Percentiles rank a stretch among this genome's conserved stretches.
phyloP scores from a whole-genome alignment of 2,329 filamentous ascomycete genomes.

The Sphaerulina musiva region DNA sequence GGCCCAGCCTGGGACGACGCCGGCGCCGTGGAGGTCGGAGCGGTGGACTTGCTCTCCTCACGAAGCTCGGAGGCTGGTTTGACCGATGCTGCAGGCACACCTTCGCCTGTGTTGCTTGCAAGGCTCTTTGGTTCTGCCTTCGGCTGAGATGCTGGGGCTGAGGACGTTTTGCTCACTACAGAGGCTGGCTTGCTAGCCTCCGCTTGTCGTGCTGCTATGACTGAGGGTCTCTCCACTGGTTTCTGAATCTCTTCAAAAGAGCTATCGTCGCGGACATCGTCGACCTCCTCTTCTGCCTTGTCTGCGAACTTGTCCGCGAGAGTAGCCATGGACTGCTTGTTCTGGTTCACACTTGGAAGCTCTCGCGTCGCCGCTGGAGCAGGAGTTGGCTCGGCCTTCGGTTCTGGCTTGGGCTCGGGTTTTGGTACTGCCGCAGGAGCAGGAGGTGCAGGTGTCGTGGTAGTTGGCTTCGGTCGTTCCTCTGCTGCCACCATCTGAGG shows the following conservation, averaged over 20 bases:
- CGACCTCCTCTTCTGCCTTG: constrained; percentile 52
- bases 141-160: constrained; percentile 13
- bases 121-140: constrained; percentile 17
- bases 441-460: constrained; percentile 28
- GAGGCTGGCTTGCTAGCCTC: constrained; percentile 15
- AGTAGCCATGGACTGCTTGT: constrained; percentile 77
- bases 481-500: constrained; percentile 69
- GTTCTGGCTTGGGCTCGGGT: constrained; percentile 42
- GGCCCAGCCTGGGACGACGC: constrained; percentile 26
- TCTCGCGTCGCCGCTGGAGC: constrained; percentile 37
- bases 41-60: constrained; percentile 15
- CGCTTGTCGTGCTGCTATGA: constrained; percentile 22
- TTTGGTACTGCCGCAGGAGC: constrained; percentile 37
- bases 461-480: constrained; percentile 50
- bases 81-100: constrained; percentile 16
- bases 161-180: constrained; percentile 13
- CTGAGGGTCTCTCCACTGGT: constrained; percentile 56
- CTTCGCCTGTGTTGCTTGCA: constrained; percentile 16
- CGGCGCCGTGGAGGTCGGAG: constrained; percentile 11
- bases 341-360: constrained; percentile 68
- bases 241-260: constrained; percentile 83
- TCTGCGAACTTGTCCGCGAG: constrained; percentile 85
- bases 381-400: constrained; percentile 45
- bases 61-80: constrained; percentile 29
- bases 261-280: constrained; percentile 59